These are phyloP conservation scores for Venturia aucupariae DNA, from an alignment of 2,329 filamentous ascomycete species.

Conservation along the genomic window DNA sequence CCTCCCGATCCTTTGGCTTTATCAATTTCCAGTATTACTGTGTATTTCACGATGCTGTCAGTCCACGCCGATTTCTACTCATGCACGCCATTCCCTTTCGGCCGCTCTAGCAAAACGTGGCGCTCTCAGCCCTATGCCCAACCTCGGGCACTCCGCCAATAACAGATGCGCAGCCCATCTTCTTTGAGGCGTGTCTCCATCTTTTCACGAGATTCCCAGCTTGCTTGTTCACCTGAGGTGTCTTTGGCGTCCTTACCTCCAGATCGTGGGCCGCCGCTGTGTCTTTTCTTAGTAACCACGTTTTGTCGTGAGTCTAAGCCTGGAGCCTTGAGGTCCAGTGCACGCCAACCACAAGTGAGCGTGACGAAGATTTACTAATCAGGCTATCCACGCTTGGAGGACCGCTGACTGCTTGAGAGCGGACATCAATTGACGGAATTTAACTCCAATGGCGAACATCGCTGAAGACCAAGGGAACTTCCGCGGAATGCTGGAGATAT, in stretches of 20 bases:
- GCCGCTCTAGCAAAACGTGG: background rate
- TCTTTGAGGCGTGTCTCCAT: background rate
- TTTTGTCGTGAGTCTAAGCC: background rate
- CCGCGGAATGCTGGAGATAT: background rate
- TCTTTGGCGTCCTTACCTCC: background rate
- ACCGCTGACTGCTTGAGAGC: background rate
- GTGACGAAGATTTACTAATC: background rate
- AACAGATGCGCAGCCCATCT: background rate
- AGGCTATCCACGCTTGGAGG: background rate
- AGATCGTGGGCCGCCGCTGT: background rate
- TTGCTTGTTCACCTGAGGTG: slow-evolving; percentile 5
- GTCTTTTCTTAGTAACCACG: slow-evolving; percentile 5
- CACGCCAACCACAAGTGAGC: background rate
- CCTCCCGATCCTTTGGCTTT: background rate
- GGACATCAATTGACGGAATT: background rate
- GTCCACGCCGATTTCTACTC: background rate
- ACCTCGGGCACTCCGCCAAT: background rate
- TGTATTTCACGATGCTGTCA: background rate
- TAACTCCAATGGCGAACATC: background rate
- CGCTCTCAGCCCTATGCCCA: background rate
- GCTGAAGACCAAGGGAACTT: background rate
- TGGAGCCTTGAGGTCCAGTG: background rate
- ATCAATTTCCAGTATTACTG: background rate
- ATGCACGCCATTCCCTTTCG: background rate
- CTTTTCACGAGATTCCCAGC: background rate